Evolutionary conservation across 1,139 yeast genomes (phyloP).

Genomic region (Magnusiomyces sp.): DNA sequence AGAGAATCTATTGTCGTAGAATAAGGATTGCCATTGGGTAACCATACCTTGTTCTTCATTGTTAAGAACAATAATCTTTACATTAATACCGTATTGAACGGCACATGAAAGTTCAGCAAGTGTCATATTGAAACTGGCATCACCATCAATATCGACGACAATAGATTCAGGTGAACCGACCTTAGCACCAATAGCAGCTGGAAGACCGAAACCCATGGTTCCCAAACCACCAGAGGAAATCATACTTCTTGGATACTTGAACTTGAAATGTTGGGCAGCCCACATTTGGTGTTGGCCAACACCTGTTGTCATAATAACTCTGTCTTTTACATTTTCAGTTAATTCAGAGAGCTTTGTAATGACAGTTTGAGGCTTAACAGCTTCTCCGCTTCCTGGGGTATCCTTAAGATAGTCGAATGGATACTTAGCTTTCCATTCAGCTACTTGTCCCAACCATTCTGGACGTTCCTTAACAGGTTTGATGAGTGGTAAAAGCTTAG

Average conservation of each 20-base stretch:
- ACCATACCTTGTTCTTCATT: conserved; percentile 99
- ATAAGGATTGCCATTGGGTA: conserved; percentile 97
- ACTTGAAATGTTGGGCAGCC: conserved; percentile 96
- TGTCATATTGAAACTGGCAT: conserved; percentile 97
- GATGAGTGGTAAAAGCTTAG: conserved; percentile 62
- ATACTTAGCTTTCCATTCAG: conserved; percentile 76
- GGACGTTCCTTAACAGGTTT: conserved; percentile 55
- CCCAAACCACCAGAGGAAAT: conserved; percentile 98
- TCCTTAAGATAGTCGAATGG: conserved; percentile 67
- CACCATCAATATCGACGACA: conserved; percentile 96
- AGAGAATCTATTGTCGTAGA: conserved; percentile 92
- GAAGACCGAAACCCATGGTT: conserved; percentile 96
- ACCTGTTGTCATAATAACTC: conserved; percentile 89
- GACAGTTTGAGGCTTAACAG: conserved; percentile 89
- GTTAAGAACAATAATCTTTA: conserved; percentile 79
- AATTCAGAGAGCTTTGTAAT: conserved; percentile 70
- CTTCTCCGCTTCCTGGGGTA: conserved; percentile 54
- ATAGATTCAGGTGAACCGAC: conserved; percentile 89
- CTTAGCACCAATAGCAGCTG: conserved; percentile 98
- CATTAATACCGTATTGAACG: conserved; percentile 85
- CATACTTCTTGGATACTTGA: conserved; percentile 86
- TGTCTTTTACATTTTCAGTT: conserved; percentile 52
- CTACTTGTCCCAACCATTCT: conserved; percentile 68
- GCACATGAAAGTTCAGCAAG: conserved; percentile 88
- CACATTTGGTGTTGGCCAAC: conserved; percentile 99